phyloP scores from a whole-genome alignment of 2,329 filamentous ascomycete species.

The Coniochaeta prunicola region DNA sequence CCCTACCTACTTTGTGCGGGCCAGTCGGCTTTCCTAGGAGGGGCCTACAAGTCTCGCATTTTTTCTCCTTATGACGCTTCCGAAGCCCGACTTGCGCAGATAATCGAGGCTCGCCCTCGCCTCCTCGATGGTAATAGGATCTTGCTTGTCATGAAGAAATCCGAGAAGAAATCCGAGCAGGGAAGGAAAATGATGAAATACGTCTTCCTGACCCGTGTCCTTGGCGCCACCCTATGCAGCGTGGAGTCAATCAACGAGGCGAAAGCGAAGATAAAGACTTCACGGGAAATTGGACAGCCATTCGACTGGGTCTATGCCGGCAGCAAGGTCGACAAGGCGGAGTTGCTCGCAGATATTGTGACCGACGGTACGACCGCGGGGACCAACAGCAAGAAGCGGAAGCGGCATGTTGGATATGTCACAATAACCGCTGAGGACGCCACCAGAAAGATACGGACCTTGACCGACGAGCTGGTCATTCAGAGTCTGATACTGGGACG shows the following conservation, averaged over 20 bases:
- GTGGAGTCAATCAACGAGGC: constrained; percentile 62
- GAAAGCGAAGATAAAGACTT: constrained; percentile 45
- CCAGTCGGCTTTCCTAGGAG: constrained; percentile 66
- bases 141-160: constrained; percentile 62
- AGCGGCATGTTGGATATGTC: constrained; percentile 30
- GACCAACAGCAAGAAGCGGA: constrained; percentile 28
- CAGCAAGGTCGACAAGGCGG: constrained; percentile 38
- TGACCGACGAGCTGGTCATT: constrained; percentile 81
- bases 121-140: constrained; percentile 60
- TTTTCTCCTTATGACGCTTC: constrained; percentile 53
- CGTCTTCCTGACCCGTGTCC: constrained; percentile 69
- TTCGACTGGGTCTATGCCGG: constrained; percentile 81
- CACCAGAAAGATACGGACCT: constrained; percentile 53
- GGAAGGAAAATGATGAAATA: constrained; percentile 56
- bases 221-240: constrained; percentile 65
- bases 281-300: constrained; percentile 34
- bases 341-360: constrained; percentile 16
- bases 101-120: constrained; percentile 52
- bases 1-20: constrained; percentile 83
- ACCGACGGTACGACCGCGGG: constrained; percentile 8
- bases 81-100: constrained; percentile 47
- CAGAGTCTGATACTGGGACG: constrained; percentile 87
- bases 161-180: constrained; percentile 56
- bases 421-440: constrained; percentile 23
- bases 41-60: constrained; percentile 68